A percentile compares a stretch with the other conserved stretches of the same genome.
These are phyloP conservation scores for Leucocoprinus birnbaumii DNA, from an alignment of 768 basidiomycete species.

Conservation along the genomic window DNA sequence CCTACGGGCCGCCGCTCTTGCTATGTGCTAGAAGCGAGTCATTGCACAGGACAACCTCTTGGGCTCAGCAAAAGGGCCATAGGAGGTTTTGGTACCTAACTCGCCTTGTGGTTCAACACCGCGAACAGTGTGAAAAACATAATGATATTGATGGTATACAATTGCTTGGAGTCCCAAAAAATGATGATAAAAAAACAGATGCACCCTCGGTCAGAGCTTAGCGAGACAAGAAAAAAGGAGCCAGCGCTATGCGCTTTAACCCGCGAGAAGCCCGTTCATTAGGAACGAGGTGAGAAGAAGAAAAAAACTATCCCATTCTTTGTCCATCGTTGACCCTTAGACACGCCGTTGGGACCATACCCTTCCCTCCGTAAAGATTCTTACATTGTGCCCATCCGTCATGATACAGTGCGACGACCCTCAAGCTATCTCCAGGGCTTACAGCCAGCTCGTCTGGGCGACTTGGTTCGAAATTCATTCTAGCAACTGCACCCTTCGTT, in stretches of 20 bases:
- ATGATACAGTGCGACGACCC: constrained; percentile 59
- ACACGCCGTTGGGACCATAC: constrained; percentile 79
- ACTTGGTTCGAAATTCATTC: constrained; percentile 58
- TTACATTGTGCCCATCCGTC: constrained; percentile 75
- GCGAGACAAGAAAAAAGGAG: too few relatives aligned
- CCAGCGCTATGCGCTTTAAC: neutral
- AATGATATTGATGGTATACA: constrained; percentile 8
- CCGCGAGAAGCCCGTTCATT: neutral
- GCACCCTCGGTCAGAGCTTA: too few relatives aligned
- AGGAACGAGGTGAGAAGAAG: neutral
- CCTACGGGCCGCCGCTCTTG: too few relatives aligned
- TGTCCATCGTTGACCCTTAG: constrained; percentile 22
- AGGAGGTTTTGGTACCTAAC: too few relatives aligned
- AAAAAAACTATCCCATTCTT: neutral
- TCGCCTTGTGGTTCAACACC: too few relatives aligned
- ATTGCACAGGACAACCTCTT: too few relatives aligned
- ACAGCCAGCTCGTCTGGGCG: constrained; percentile 73
- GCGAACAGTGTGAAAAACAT: neutral
- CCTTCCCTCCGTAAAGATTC: constrained; percentile 56
- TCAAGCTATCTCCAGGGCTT: constrained; percentile 53
- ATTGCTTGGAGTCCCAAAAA: neutral
- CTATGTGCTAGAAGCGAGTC: too few relatives aligned
- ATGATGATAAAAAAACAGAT: neutral
- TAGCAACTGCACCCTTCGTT: constrained; percentile 35
- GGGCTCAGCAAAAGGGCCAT: too few relatives aligned